Evolutionary conservation across 1,284 basidiomycete species (phyloP), one percentile per base, ranked within the genome.

Genomic region (Coriolopsis trogii): DNA sequence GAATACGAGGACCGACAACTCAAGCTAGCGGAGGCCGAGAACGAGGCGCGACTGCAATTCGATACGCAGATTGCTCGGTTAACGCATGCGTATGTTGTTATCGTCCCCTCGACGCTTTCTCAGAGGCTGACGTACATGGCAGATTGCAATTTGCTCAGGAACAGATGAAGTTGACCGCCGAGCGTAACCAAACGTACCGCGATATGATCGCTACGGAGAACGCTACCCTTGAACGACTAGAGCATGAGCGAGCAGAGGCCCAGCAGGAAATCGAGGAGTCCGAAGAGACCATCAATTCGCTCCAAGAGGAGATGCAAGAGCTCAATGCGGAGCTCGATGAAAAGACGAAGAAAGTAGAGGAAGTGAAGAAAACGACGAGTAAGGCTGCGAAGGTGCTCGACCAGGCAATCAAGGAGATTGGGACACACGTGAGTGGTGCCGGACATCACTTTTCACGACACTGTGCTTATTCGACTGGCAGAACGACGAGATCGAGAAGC

Each of bases 1-100:
- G 93, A 97, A 58, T 99, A 98, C 68, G 96, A 99, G 71, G 89
- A 93, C 66, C 84, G 91, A 16, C 95, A 98, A 65, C 78, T 98
- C 26, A 91, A 89, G 67, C 80, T 91, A 20, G 91, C 91, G 1
- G 85, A 93, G 66, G 88, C 91, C 61, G 93, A 95, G 69, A 91
- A 82, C 64, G 91, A 92, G 60, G 92, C 91, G 3, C 77, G 92
- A 49, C 73, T 95, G 58, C 81, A 89, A 46, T 97, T 87, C 65
- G 87, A 95, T 56, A 89, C 88, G 10, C 94, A 98, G 68, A 89
- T 95, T 49, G 89, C 91, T 3, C 82, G 95, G 18, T 74, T 98
- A 43, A 86, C 81, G 3, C 92, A 97, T 70, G 92, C 95, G 93
- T 94, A 67, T 51, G 89, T 75, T 39, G 21, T 8, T 33, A 38